phyloP scores from a whole-genome alignment of 139 green algal genomes.

The Chlamydomonas eustigma region DNA sequence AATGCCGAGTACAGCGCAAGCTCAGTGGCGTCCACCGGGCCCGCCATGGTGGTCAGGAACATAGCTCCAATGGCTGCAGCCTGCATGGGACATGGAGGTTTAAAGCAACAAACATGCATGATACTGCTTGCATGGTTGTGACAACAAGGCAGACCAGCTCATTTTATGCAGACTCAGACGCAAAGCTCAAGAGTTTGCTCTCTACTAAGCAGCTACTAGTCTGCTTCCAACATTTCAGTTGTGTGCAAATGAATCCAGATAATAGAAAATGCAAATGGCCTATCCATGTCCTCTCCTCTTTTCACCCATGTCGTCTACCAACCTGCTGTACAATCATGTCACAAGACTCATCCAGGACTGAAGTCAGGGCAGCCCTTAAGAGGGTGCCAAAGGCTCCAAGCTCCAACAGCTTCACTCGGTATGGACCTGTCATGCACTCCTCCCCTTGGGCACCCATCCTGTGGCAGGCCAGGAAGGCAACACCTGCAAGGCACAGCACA shows the following conservation, averaged over 20 bases:
- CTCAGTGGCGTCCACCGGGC: constrained; percentile 43
- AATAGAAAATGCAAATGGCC: too few relatives aligned
- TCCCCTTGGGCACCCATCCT: constrained; percentile 50
- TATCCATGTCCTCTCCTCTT: neutral
- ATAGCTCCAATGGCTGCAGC: constrained; percentile 68
- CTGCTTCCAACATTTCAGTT: too few relatives aligned
- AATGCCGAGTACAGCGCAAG: constrained; percentile 64
- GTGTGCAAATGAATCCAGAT: too few relatives aligned
- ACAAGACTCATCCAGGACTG: constrained; percentile 42
- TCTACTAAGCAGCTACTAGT: too few relatives aligned
- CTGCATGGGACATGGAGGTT: constrained; percentile 13
- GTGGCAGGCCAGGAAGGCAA: constrained; percentile 73
- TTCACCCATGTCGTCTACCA: neutral
- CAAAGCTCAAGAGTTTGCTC: too few relatives aligned
- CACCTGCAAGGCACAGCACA: too few relatives aligned
- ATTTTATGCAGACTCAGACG: too few relatives aligned
- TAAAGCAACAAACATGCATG: too few relatives aligned
- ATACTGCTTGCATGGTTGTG: too few relatives aligned
- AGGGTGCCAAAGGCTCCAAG: constrained; percentile 50
- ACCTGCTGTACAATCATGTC: constrained; percentile 61
- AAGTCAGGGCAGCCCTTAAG: constrained; percentile 55
- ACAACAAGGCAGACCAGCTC: too few relatives aligned
- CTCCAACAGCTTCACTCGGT: constrained; percentile 44
- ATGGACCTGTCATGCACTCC: constrained; percentile 47
- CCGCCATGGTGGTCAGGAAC: constrained; percentile 73